Evolutionary conservation across 768 basidiomycete genomes (phyloP), one percentile per base, ranked within the genome.

Genomic region (Tulasnella sp.): DNA sequence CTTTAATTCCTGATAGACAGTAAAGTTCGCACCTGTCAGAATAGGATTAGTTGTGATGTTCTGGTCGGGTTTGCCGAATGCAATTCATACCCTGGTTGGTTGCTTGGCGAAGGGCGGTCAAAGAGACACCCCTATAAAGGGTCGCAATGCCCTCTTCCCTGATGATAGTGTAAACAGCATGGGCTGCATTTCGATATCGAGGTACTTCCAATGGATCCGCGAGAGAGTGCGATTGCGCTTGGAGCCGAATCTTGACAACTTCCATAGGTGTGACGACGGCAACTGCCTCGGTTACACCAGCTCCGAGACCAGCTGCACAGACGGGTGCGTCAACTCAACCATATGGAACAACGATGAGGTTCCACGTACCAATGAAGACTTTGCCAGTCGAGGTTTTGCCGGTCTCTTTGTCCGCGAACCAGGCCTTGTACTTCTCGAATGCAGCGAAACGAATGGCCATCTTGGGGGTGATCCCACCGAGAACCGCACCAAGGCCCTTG

Each of bases 381-480:
- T 71, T 79, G 0, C 84, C 82, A 2, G 86, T 75, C 49, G 74
- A 78, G 4, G 92, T 86, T 70, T 84, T 79, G 23, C 93, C 93
- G 0, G 87, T 89, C 36, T 74, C 68, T 59, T 77, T 75, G 64
- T 89, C 80, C 2, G 85, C 81, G 40, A 98, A 70, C 77, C 78
- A 82, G 0, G 74, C 77, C 69, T 94, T 92, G 77, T 99, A 99
- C 42, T 82, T 75, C 73, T 99, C 96, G 68, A 99, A 99, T 69
- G 88, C 90, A 8, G 94, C 93, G 68, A 98, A 99, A 34, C 96
- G 86, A 67, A 92, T 97, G 46, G 91, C 91, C 96, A 99, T 99
- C 74, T 99, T 99, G 1, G 96, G 96, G 6, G 97, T 90, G 68
- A 99, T 99, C 9, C 96, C 96, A 9, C 88, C 84, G 43, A 94